These are phyloP conservation scores for Trichopus zeylanicus DNA, from an alignment of 116 monocot species.

Conservation along the genomic window DNA sequence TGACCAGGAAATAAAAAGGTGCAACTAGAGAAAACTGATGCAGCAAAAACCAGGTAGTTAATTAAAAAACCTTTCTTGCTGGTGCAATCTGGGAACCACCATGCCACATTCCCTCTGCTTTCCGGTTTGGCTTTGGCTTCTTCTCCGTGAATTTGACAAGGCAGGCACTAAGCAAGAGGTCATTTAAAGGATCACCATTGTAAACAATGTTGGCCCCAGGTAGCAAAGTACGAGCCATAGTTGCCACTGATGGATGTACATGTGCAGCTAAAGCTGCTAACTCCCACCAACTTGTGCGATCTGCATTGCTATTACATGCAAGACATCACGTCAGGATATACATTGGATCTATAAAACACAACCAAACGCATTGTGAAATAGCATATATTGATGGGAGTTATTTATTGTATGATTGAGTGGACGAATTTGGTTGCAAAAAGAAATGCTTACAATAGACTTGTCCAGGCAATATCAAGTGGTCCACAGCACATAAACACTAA, in stretches of 20 bases:
- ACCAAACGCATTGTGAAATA: too few species aligned
- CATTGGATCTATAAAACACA: too few species aligned
- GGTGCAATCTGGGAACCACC: conserved; percentile 97
- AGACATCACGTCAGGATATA: too few species aligned
- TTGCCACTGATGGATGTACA: conserved; percentile 90
- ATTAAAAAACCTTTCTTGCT: conserved; percentile 59
- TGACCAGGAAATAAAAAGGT: background rate
- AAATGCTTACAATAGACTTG: too few species aligned
- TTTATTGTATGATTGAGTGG: too few species aligned
- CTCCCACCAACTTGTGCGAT: conserved; percentile 83
- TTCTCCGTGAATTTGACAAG: conserved; percentile 99
- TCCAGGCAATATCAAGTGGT: too few species aligned
- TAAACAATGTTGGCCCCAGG: conserved; percentile 80
- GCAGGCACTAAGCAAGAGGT: conserved; percentile 70
- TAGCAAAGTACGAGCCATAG: conserved; percentile 83
- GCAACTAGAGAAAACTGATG: too few species aligned
- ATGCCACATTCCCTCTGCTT: conserved; percentile 79
- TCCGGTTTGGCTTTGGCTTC: conserved; percentile 66
- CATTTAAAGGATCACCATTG: conserved; percentile 85
- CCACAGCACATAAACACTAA: too few species aligned
- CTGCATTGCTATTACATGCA: conserved; percentile 65
- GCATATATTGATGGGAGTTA: too few species aligned
- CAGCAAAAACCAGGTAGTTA: background rate
- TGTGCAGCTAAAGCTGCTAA: conserved; percentile 71
- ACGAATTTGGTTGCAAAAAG: too few species aligned